phyloP scores from a whole-genome alignment of 352 stramenopile genomes.

The Globisporangium carolinianum region DNA sequence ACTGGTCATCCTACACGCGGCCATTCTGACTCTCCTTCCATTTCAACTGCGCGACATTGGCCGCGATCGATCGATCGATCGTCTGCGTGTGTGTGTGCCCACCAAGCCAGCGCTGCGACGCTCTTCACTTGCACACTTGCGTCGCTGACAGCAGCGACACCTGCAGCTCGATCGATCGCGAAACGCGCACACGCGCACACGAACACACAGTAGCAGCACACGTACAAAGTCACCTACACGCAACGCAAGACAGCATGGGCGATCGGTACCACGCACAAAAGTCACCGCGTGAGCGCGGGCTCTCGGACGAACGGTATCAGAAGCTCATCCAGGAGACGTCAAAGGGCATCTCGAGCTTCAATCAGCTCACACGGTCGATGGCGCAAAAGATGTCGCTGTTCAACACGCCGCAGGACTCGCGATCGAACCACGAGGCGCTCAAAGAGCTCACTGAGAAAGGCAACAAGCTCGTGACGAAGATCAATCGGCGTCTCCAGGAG shows the following conservation, averaged over 20 bases:
- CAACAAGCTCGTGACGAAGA: conserved; percentile 73
- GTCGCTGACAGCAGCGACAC: too few species aligned
- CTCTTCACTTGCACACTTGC: too few species aligned
- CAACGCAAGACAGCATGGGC: conserved; percentile 27
- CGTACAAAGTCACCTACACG: neutral
- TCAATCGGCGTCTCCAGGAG: conserved; percentile 69
- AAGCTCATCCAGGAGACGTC: conserved; percentile 78
- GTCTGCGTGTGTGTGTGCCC: too few species aligned
- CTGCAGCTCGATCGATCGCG: too few species aligned
- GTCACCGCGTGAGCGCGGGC: conserved; percentile 33
- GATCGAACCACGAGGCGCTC: conserved; percentile 74
- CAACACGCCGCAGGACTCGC: conserved; percentile 75
- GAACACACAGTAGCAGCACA: neutral
- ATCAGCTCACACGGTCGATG: conserved; percentile 78
- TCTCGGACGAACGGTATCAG: conserved; percentile 58
- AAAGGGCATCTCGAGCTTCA: conserved; percentile 84
- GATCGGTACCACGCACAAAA: conserved; percentile 59
- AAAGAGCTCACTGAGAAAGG: conserved; percentile 80
- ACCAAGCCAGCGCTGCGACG: too few species aligned
- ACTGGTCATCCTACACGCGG: too few species aligned
- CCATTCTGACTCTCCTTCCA: too few species aligned
- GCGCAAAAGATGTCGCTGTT: conserved; percentile 86
- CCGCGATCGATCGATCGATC: too few species aligned
- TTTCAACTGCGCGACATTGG: too few species aligned
- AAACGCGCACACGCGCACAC: neutral